Conservation (phyloP, 2,329 filamentous ascomycete genomes). For the Clonostachys solani region DNA sequence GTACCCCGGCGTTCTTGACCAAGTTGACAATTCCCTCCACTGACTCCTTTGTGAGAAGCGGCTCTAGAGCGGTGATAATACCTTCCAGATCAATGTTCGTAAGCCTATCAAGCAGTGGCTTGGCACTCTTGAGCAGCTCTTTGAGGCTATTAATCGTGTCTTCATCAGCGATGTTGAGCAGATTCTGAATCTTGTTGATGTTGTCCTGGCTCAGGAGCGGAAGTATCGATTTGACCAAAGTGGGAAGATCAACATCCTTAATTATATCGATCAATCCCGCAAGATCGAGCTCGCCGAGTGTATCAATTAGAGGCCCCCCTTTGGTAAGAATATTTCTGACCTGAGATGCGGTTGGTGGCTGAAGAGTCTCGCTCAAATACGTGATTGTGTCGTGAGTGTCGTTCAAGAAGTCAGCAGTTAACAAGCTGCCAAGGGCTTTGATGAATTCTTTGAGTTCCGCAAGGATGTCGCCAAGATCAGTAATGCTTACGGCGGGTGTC, state of each 20-base stretch:
- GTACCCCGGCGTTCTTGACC: slow-evolving; percentile 18
- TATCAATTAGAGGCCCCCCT: slow-evolving; percentile 18
- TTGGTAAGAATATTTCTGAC: slow-evolving; percentile 12
- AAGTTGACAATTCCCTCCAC: slow-evolving; percentile 17
- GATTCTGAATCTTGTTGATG: slow-evolving; percentile 21
- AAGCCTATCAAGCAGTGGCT: slow-evolving; percentile 15
- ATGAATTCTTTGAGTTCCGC: slow-evolving; percentile 12
- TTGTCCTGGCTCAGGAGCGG: slow-evolving; percentile 20
- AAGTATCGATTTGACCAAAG: slow-evolving; percentile 18
- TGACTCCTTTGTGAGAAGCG: slow-evolving; percentile 16
- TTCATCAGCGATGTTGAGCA: slow-evolving; percentile 25
- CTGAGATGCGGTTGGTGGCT: slow-evolving; percentile 25
- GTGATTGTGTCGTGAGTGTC: slow-evolving; percentile 33
- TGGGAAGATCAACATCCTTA: slow-evolving; percentile 20
- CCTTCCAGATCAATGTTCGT: slow-evolving; percentile 21
- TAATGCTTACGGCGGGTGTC: slow-evolving; percentile 6
- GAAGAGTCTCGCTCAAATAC: slow-evolving; percentile 26
- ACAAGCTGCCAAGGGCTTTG: slow-evolving; percentile 18
- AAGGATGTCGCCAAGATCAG: slow-evolving; percentile 9
- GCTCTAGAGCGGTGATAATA: slow-evolving; percentile 15
- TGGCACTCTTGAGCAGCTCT: slow-evolving; percentile 22
- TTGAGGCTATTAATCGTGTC: slow-evolving; percentile 24
- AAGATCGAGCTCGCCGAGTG: slow-evolving; percentile 23
- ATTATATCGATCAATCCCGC: slow-evolving; percentile 21
- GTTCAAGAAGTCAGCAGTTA: slow-evolving; percentile 31